Base-by-base conservation (phyloP, 257 asterid genomes). In the Fraxinus pennsylvanica region DNA sequence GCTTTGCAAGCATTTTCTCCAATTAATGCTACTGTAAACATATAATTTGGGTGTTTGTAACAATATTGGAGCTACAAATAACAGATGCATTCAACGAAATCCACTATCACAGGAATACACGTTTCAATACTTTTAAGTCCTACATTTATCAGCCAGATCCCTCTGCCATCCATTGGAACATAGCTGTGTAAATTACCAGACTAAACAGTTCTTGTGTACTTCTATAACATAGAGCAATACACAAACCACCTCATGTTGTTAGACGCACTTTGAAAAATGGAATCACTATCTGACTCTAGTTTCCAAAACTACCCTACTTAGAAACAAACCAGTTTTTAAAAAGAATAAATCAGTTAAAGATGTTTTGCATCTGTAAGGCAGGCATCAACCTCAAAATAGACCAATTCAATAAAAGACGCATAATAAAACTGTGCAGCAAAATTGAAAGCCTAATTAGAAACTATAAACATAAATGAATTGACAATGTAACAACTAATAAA, bases 31-130 rank as follows among this genome's bases (percentile, higher is more conserved):
- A 65, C 13, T 47, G 0, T 15, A 47, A 75, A 71, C 66, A 57
- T n/a, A 57, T 6, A n/a, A 17, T 17, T n/a, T 57, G 9, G 8
- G 65, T 13, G 12, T 73, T 68, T 21, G 57, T 30, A 35, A 71
- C 38, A 70, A 67, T 21, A 69, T 39, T 59, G 70, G 78, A 68
- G 66, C 50, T 13, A 36, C 65, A 69, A 39, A 79, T 21, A 9
- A 27, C 4, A 22, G 47, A 67, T 45, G 52, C 27, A 30, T 39
- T 38, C 5, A n/a, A 25, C 22, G 32, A 57, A 54, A 3, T 57
- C 66, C 66, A n/a, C 29, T 17, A n/a, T 7, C 12, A 57, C 29
- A 57, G 66, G 66, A 2, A 57, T 5, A 7, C 9, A 5, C 10
- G 10, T 9, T 57, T 57, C 66, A 57, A 57, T 57, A 57, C 66